Base-by-base conservation (phyloP, 2,329 filamentous ascomycete genomes). In the Chaetomiaceae sp. region DNA sequence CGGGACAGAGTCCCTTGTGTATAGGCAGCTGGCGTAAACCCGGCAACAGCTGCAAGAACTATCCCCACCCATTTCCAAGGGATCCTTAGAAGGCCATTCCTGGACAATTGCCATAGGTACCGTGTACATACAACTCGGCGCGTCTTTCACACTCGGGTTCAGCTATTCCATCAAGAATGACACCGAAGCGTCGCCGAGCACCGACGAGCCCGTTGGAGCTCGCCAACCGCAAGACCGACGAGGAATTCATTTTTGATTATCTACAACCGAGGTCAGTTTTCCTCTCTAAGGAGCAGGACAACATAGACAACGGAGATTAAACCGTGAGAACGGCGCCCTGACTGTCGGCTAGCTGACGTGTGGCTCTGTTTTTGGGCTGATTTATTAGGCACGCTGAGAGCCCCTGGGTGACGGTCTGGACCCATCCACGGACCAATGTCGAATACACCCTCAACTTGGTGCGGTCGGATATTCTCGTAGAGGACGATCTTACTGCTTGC, bases 401-500 rank as follows among this genome's bases (percentile, higher is more conserved):
- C 2, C 53, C 58, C 13, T 71, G 68, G 68, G 50, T 52, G 11
- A 54, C 62, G 1, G 25, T 60, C 36, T 86, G 81, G 81, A 72
- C 64, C 21, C 77, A 84, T 61, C 79, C 80, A 6, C 61, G 51
- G 11, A 77, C 73, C 0, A 62, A 65, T 5, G 57, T 58, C 6
- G 50, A 54, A 4, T 81, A 79, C 66, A 59, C 64, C 0, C 60
- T 85, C 32, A 64, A 63, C 32, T 69, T 85, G n/a, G 57, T 64
- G 8, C 63, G 66, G 3, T 65, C 78, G 0, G 62, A 58, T 2
- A 59, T 61, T n/a, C 66, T 84, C 21, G 62, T 60, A 5, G 58
- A 66, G 1, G 62, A 64, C 3, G 78, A 84, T 23, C 66, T 84
- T 20, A 64, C 73, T 21, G 69, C 74, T 1, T 86, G 82, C 61